Conservation (phyloP, 1,284 basidiomycete species). For the Apiotrichum mycotoxinovorans region DNA sequence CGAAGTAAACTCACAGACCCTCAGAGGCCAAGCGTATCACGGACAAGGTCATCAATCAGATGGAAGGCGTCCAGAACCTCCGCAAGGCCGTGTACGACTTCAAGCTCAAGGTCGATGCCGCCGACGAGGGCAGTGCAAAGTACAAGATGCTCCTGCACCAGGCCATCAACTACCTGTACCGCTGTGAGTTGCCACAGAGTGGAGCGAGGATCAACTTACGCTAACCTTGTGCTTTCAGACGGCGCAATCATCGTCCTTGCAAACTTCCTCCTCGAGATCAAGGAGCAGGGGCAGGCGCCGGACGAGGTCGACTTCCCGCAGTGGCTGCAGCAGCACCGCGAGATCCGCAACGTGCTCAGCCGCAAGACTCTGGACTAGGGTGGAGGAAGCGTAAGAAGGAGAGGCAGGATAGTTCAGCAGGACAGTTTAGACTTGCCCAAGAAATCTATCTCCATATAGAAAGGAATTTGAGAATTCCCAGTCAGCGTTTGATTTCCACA, state of each 20-base stretch:
- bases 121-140: slow-evolving; percentile 72
- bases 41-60: slow-evolving; percentile 81
- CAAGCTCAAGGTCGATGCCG: slow-evolving; percentile 82
- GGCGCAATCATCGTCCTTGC: slow-evolving; percentile 91
- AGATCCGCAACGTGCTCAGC: slow-evolving; percentile 74
- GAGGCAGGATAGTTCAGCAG: too few relatives aligned
- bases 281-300: slow-evolving; percentile 51
- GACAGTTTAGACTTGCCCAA: neutral
- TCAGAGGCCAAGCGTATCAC: slow-evolving; percentile 80
- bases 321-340: slow-evolving; percentile 77
- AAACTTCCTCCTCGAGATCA: slow-evolving; percentile 85
- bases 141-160: slow-evolving; percentile 68
- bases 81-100: slow-evolving; percentile 92
- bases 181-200: slow-evolving; percentile 28
- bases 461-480: too few relatives aligned
- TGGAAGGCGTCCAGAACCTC: slow-evolving; percentile 88
- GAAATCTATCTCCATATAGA: too few relatives aligned
- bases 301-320: slow-evolving; percentile 60
- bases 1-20: neutral
- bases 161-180: slow-evolving; percentile 77
- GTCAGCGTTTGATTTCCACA: neutral
- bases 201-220: neutral
- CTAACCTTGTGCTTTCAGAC: slow-evolving; percentile 54
- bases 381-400: neutral
- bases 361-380: slow-evolving; percentile 67